Conservation (phyloP, 2,329 filamentous ascomycete species). For the Aspergillus fijiensis region DNA sequence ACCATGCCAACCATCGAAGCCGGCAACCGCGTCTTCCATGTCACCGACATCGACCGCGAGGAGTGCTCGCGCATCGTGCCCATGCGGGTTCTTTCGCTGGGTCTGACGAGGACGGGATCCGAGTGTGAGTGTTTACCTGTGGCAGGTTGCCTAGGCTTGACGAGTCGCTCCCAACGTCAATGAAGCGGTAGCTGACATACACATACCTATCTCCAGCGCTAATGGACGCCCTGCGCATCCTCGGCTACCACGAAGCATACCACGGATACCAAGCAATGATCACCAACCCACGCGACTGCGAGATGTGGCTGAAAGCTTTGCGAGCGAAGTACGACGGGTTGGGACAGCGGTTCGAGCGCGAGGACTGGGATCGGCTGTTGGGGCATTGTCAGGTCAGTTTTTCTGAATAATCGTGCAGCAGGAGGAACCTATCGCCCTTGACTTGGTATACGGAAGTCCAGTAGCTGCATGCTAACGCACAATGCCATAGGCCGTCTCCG, state of each 20-base stretch:
- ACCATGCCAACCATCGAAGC: neutral
- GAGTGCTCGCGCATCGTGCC: slow-evolving; percentile 46
- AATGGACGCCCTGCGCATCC: slow-evolving; percentile 41
- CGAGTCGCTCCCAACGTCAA: neutral
- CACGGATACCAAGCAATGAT: slow-evolving; percentile 64
- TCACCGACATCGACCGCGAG: slow-evolving; percentile 10
- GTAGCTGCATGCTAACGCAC: too few relatives aligned
- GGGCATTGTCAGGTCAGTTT: slow-evolving; percentile 13
- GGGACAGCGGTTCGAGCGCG: slow-evolving; percentile 35
- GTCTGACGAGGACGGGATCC: slow-evolving; percentile 66
- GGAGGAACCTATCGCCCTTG: too few relatives aligned
- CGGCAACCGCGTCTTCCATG: neutral
- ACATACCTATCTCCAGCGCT: slow-evolving; percentile 43
- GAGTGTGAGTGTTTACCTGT: slow-evolving; percentile 51
- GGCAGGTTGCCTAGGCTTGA: too few relatives aligned
- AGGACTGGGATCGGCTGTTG: slow-evolving; percentile 7
- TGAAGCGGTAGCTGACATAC: neutral
- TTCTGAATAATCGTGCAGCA: too few relatives aligned
- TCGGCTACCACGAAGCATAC: slow-evolving; percentile 64
- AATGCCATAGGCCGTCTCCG: neutral
- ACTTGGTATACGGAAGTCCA: too few relatives aligned
- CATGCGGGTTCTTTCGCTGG: slow-evolving; percentile 65
- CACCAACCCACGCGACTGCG: slow-evolving; percentile 51
- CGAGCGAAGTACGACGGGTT: slow-evolving; percentile 53
- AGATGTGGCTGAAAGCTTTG: slow-evolving; percentile 61